These are phyloP conservation scores for Taxawa tesnikishii DNA, from an alignment of 2,329 filamentous ascomycete genomes.

Conservation along the genomic window DNA sequence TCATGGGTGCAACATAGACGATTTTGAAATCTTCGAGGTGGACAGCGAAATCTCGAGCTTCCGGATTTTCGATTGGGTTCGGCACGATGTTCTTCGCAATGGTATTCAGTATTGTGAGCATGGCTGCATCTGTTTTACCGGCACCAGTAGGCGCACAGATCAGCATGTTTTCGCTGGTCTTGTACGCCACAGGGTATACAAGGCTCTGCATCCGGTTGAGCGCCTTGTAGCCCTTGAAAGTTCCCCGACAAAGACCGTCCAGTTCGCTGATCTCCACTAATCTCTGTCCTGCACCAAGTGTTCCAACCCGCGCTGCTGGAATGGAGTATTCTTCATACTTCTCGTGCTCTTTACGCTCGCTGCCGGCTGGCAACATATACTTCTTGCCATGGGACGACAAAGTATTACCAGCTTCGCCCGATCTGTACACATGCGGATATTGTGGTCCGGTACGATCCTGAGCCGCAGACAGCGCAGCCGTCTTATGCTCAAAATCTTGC, in stretches of 20 bases:
- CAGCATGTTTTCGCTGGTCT: constrained; percentile 95
- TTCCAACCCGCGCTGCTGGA: constrained; percentile 69
- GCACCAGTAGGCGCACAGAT: constrained; percentile 91
- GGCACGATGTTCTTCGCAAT: constrained; percentile 76
- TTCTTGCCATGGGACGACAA: constrained; percentile 68
- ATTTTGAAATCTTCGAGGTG: constrained; percentile 87
- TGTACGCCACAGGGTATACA: constrained; percentile 89
- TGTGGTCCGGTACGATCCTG: constrained; percentile 57
- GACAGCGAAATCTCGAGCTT: constrained; percentile 70
- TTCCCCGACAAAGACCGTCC: constrained; percentile 80
- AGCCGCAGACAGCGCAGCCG: constrained; percentile 55
- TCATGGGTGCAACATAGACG: constrained; percentile 98
- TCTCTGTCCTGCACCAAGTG: constrained; percentile 57
- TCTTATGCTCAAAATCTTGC: constrained; percentile 76
- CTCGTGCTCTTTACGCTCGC: constrained; percentile 52
- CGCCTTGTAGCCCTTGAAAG: constrained; percentile 85
- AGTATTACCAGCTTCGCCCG: constrained; percentile 73
- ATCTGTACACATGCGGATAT: constrained; percentile 89
- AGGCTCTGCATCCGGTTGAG: constrained; percentile 98
- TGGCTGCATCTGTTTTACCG: constrained; percentile 96
- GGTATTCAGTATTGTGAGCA: constrained; percentile 88
- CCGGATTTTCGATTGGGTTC: constrained; percentile 61
- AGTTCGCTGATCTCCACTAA: constrained; percentile 69
- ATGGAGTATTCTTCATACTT: constrained; percentile 86
- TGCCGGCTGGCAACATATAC: constrained; percentile 71